Evolutionary conservation across 345 rosid species (phyloP).

Genomic region (Eucalyptus marginata): DNA sequence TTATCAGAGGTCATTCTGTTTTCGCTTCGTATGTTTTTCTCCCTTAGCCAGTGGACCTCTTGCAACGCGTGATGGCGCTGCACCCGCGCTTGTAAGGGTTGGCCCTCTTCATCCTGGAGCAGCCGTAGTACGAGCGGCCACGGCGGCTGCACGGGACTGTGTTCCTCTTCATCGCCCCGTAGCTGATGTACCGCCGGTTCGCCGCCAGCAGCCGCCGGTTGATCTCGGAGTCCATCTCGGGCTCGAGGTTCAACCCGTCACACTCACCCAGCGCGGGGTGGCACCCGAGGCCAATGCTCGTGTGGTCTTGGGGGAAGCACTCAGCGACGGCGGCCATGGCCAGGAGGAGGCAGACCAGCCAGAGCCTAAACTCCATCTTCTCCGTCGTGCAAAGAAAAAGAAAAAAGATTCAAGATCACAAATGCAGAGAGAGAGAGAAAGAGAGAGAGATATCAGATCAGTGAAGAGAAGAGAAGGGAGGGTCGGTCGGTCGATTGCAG

Average conservation of each 20-base stretch:
- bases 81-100: slow-evolving; percentile 3
- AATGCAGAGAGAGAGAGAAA: neutral
- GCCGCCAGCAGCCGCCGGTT: neutral
- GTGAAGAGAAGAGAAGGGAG: neutral
- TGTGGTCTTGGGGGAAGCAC: neutral
- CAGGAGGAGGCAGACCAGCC: neutral
- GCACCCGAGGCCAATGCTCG: neutral
- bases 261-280: neutral
- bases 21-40: neutral
- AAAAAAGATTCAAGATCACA: neutral
- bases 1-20: neutral
- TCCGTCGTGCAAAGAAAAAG: neutral
- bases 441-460: neutral
- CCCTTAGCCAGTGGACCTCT: neutral
- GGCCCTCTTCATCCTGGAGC: neutral
- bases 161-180: neutral
- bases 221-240: neutral
- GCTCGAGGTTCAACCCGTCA: neutral
- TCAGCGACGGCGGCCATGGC: neutral
- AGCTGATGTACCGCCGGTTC: neutral
- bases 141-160: neutral
- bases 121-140: slow-evolving; percentile 2
- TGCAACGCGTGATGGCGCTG: neutral
- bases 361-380: neutral
- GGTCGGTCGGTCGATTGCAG: neutral